Evolutionary conservation across 768 basidiomycete genomes (phyloP), one percentile per base, ranked within the genome.

Genomic region (Russula abietina): DNA sequence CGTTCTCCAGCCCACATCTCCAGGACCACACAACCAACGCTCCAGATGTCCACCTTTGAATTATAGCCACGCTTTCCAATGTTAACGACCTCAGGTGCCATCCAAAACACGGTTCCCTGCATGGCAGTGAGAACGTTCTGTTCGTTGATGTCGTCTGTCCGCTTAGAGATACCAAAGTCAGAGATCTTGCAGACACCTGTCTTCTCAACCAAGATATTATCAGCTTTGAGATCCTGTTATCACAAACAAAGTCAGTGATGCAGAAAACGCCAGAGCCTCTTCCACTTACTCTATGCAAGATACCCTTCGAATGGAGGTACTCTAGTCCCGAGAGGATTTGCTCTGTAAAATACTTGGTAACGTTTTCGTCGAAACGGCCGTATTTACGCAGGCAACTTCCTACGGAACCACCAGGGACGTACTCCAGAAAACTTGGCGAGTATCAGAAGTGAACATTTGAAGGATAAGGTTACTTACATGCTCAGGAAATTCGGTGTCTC

Each of bases 61-160:
- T 93, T 95, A 73, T 98, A 98, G 0, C 93, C 93, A 69, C 89
- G 88, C 73, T 87, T 86, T 73, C 89, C 84, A 39, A 89, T 87
- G 65, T 93, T 87, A 63, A 93, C 83, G 58, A 97, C 92, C 76
- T 93, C 95, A 0, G 95, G 95, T 11, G 95, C 95, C 96, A 98
- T 98, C 96, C 97, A 99, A 73, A 97, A 98, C 39, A 98, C 90
- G 22, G 95, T 95, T 28, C 97, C 97, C 73, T 93, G 91, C 93
- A 99, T 94, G 24, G 91, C 90, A 2, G 94, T 96, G 66, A 84
- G 86, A 55, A 89, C 89, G n/a, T 84, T 89, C 69, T 83, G 83
- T 57, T 86, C 81, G 66, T 90, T 86, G 56, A 89, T 82, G 64
- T 97, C 93, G 65, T 90, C 93, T 65, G 86, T 93, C 64, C 91